Percentiles rank a stretch among this genome's conserved stretches.
Evolutionary conservation across 345 rosid species (phyloP).

Genomic region (Populus euphratica): DNA sequence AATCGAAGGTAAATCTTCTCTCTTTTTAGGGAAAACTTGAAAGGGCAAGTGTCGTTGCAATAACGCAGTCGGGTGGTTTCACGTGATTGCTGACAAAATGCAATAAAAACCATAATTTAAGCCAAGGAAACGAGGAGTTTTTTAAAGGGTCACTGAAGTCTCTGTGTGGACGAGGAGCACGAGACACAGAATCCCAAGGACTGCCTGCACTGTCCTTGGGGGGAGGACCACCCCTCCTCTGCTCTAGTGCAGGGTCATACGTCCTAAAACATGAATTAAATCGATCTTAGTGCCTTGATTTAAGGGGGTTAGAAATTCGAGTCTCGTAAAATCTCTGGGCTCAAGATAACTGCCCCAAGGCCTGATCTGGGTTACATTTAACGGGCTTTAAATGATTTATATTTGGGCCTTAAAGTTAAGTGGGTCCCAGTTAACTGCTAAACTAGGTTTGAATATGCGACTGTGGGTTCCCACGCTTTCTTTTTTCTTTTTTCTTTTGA

Average conservation of each 20-base stretch:
- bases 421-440: not conserved
- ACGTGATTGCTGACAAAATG: not conserved
- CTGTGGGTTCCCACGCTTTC: no score
- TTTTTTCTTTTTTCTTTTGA: no score
- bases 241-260: not conserved
- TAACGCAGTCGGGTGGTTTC: not conserved
- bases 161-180: not conserved
- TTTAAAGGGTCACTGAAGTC: not conserved
- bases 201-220: not conserved
- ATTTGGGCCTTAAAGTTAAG: not conserved
- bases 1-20: not conserved
- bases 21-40: not conserved
- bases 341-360: not conserved
- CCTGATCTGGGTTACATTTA: not conserved
- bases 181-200: slow-evolving; percentile 22
- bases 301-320: no score
- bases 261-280: not conserved
- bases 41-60: not conserved
- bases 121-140: no score
- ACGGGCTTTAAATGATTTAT: not conserved
- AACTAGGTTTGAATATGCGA: not conserved
- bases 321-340: not conserved
- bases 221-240: not conserved
- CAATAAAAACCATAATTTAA: not conserved
- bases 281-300: no score